Evolutionary conservation across 345 rosid species (phyloP).

Genomic region (Turritis glabra): DNA sequence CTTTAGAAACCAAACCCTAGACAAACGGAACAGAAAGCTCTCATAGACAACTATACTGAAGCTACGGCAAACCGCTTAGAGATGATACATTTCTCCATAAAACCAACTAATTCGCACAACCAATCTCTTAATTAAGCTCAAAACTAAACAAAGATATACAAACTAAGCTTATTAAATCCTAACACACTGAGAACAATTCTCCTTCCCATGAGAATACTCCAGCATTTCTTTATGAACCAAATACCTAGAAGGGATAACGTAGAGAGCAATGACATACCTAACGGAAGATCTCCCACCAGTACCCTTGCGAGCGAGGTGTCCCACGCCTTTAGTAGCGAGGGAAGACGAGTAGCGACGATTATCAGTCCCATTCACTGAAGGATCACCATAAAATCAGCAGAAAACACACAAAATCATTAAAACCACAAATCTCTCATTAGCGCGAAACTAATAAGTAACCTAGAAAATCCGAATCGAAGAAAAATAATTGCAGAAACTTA

Average conservation of each 20-base stretch:
- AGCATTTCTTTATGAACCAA: neutral
- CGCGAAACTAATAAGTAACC: conserved; percentile 10
- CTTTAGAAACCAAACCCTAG: neutral
- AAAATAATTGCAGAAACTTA: conserved; percentile 25
- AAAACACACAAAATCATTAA: neutral
- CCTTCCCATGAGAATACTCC: neutral
- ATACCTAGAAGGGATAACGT: no score
- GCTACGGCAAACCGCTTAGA: no score
- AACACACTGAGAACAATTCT: neutral
- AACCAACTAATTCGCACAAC: no score
- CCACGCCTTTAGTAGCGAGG: conserved; percentile 64
- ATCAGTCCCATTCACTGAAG: conserved; percentile 60
- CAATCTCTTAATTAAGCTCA: no score
- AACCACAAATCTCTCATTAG: neutral
- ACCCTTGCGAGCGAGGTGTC: conserved; percentile 92
- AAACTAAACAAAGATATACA: neutral
- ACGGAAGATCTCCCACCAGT: conserved; percentile 99
- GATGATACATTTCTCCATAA: no score
- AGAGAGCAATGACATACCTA: conserved; percentile 49
- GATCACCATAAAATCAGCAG: neutral
- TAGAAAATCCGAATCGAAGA: conserved; percentile 1
- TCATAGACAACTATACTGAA: no score
- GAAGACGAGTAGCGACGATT: conserved; percentile 66
- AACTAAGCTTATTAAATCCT: neutral
- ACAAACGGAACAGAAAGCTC: neutral